These are phyloP conservation scores for Hypoxylon sp. DNA, from an alignment of 2,329 filamentous ascomycete species.

Conservation along the genomic window DNA sequence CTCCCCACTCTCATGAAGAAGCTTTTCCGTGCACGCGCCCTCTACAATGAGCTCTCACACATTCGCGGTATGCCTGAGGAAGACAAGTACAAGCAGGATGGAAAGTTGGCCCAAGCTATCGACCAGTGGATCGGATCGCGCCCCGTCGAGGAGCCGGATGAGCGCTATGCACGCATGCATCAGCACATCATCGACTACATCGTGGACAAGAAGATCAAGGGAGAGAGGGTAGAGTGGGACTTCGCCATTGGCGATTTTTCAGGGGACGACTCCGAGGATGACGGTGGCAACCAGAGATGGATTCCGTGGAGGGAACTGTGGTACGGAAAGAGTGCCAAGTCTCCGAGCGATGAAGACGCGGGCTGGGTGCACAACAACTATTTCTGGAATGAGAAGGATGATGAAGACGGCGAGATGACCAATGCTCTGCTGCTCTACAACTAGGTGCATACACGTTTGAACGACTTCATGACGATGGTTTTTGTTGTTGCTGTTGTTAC, in stretches of 20 bases:
- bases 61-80: slow-evolving; percentile 2
- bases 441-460: not conserved
- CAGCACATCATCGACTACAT: not conserved
- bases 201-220: not conserved
- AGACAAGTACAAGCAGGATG: not conserved
- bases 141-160: slow-evolving; percentile 1
- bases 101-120: slow-evolving; percentile 20
- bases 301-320: slow-evolving; percentile 1
- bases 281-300: slow-evolving; percentile 10
- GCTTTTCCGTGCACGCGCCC: slow-evolving; percentile 14
- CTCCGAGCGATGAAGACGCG: not conserved
- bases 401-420: not conserved
- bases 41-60: slow-evolving; percentile 16
- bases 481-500: not conserved
- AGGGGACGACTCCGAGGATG: not conserved
- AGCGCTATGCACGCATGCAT: not conserved
- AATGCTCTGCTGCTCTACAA: not conserved
- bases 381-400: not conserved
- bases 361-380: not conserved
- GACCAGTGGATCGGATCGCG: slow-evolving; percentile 12
- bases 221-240: not conserved
- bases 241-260: not conserved
- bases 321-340: not conserved
- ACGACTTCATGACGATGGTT: not conserved
- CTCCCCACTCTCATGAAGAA: slow-evolving; percentile 19